Percentiles rank a stretch among this genome's conserved stretches.
phyloP scores from a whole-genome alignment of 116 monocot genomes.

The Posidonia oceanica region DNA sequence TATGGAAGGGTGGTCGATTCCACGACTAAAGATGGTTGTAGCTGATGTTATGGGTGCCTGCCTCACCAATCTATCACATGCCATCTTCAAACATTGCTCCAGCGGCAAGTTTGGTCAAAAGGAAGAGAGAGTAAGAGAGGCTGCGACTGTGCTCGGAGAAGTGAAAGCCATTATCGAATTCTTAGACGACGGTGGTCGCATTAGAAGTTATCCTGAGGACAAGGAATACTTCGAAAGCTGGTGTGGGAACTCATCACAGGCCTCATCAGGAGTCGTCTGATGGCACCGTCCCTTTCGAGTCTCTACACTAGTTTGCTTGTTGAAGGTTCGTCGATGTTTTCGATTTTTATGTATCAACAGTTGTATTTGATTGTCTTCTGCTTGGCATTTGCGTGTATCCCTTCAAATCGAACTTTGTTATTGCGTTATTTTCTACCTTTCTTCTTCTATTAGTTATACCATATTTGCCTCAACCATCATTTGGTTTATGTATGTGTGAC shows the following conservation, averaged over 20 bases:
- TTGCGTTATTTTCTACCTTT: too few relatives aligned
- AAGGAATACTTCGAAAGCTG: not conserved
- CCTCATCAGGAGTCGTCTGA: not conserved
- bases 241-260: not conserved
- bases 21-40: not conserved
- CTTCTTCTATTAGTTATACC: too few relatives aligned
- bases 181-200: not conserved
- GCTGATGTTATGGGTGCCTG: not conserved
- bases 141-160: not conserved
- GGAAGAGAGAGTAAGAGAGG: not conserved
- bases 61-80: not conserved
- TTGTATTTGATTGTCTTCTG: too few relatives aligned
- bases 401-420: too few relatives aligned
- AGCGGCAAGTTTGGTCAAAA: not conserved
- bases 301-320: too few relatives aligned
- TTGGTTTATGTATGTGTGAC: too few relatives aligned
- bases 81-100: not conserved
- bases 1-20: not conserved
- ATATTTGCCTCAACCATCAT: too few relatives aligned
- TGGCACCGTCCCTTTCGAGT: too few relatives aligned
- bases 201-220: not conserved
- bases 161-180: not conserved
- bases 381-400: too few relatives aligned
- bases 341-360: too few relatives aligned
- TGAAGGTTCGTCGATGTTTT: too few relatives aligned